Evolutionary conservation across 2,329 filamentous ascomycete species (phyloP), one percentile per base, ranked within the genome.

Genomic region (Huntiella decipiens): DNA sequence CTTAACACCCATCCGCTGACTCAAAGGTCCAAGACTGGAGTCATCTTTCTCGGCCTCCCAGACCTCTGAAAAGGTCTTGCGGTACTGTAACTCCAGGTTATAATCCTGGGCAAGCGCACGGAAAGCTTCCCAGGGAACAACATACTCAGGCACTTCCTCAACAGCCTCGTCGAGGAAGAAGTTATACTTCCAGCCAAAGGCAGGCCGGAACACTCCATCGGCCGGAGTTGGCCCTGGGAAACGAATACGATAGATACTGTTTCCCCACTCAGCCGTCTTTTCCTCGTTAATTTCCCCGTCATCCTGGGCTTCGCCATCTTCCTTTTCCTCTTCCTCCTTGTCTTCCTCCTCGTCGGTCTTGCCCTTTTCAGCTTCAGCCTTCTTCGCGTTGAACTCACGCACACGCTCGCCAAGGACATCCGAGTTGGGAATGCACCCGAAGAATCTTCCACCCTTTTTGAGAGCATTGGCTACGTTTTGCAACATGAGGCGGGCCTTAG

Each of bases 51-150:
- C 87, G 16, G 85, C 73, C 51, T 85, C 77, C 84, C 88, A 96
- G 28, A 98, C 81, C 53, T 96, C 87, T 36, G 75, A 65, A 59
- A 98, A 98, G 0, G 80, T 74, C 61, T 88, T 88, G 56, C 92
- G 82, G 57, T 95, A 98, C 62, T 94, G 82, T 55, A 96, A 64
- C 60, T 98, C 91, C 5, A 98, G 74, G 55, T 95, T 95, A 68
- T 88, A 98, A 58, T 96, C 87, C 58, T 95, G 87, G 13, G 91
- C 91, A 55, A 96, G 67, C 19, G 85, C 87, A 63, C 91, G 83
- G 66, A 98, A 96, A 1, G 86, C 87, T 60, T 94, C 87, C 88
- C 91, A 98, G 0, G 91, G 91, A 1, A 98, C 91, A 1, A 98
- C 88, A 58, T 94, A 98, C 64, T 98, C 91, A 2, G 91, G 88